phyloP scores from a whole-genome alignment of 768 basidiomycete genomes.

The Antrodiella citrinella region DNA sequence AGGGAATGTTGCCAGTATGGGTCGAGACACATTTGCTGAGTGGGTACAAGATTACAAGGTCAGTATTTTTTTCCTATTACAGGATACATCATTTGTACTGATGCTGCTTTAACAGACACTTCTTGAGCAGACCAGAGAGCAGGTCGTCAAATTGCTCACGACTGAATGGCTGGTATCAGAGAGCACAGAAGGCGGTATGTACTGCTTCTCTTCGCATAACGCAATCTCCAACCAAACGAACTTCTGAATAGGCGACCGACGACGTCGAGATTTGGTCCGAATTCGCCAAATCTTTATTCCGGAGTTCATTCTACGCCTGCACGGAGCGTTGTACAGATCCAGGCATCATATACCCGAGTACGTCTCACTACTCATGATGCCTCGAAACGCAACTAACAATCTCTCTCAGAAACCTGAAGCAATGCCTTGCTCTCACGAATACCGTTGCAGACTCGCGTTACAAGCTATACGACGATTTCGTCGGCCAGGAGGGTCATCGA shows the following conservation, averaged over 20 bases:
- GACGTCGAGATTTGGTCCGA: slow-evolving; percentile 61
- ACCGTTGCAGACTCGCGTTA: slow-evolving; percentile 84
- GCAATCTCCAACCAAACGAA: too few species aligned
- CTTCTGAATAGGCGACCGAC: slow-evolving; percentile 41
- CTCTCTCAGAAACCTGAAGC: slow-evolving; percentile 58
- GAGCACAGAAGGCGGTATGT: slow-evolving; percentile 34
- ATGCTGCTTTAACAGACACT: slow-evolving; percentile 39
- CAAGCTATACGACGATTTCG: slow-evolving; percentile 80
- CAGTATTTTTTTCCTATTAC: slow-evolving; percentile 13
- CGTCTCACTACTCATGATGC: too few species aligned
- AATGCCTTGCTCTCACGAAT: slow-evolving; percentile 70
- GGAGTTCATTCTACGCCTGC: slow-evolving; percentile 81
- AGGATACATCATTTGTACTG: too few species aligned
- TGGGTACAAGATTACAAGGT: slow-evolving; percentile 68
- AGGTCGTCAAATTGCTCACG: slow-evolving; percentile 62
- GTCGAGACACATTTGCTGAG: slow-evolving; percentile 43
- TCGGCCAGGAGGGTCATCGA: slow-evolving; percentile 48
- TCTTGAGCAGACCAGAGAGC: slow-evolving; percentile 56
- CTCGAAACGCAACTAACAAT: too few species aligned
- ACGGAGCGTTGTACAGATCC: slow-evolving; percentile 62
- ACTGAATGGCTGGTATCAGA: slow-evolving; percentile 71
- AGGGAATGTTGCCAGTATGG: slow-evolving; percentile 46
- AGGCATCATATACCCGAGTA: slow-evolving; percentile 58
- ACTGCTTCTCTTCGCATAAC: too few species aligned
- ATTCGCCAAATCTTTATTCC: slow-evolving; percentile 87